phyloP scores from a whole-genome alignment of 2,329 filamentous ascomycete genomes.

The Aspergillus nomiae region DNA sequence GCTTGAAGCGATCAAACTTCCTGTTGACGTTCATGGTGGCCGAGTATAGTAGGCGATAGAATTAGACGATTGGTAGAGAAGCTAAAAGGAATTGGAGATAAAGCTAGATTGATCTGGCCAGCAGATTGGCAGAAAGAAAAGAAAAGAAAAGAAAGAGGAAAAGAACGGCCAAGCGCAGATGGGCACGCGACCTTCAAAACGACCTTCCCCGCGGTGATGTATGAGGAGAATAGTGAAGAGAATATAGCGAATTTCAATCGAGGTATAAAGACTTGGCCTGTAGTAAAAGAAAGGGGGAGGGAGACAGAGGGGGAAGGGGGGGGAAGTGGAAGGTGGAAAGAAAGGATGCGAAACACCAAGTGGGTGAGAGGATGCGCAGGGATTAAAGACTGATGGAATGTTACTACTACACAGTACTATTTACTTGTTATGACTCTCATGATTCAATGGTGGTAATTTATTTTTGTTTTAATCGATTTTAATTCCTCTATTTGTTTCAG shows the following conservation, averaged over 20 bases:
- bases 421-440: background rate
- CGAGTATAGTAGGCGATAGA: background rate
- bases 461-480: background rate
- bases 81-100: constrained; percentile 4
- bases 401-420: background rate
- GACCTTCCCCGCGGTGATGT: background rate
- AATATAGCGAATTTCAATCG: background rate
- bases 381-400: background rate
- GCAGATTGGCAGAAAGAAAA: constrained; percentile 1
- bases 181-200: background rate
- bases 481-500: background rate
- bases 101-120: constrained; percentile 4
- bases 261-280: background rate
- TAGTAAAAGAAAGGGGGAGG: constrained; percentile 8
- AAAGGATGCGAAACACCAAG: constrained; percentile 4
- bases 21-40: constrained; percentile 68
- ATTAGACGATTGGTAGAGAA: background rate
- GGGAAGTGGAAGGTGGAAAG: background rate
- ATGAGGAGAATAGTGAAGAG: background rate
- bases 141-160: background rate
- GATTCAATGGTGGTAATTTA: background rate
- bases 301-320: constrained; percentile 3
- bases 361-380: background rate
- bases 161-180: background rate
- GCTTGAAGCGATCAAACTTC: constrained; percentile 92